Percentiles rank a stretch among this genome's conserved stretches.
These are phyloP conservation scores for Combretum micranthum DNA, from an alignment of 345 rosid species.

Conservation along the genomic window DNA sequence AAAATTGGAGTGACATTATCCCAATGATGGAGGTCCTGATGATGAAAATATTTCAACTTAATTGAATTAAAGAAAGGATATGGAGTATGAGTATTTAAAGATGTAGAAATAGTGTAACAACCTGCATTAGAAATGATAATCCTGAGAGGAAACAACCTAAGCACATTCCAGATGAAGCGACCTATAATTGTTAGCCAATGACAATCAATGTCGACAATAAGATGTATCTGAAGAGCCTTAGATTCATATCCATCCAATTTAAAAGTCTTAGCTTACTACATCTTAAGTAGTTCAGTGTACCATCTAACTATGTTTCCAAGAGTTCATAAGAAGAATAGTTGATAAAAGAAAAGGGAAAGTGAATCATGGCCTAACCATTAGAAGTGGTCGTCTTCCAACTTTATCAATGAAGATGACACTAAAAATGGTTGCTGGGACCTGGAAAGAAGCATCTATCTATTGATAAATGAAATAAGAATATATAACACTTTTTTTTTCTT, in stretches of 20 bases:
- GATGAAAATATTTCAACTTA: background rate
- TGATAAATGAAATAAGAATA: too few species aligned
- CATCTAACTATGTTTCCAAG: too few species aligned
- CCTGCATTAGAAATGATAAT: conserved; percentile 17
- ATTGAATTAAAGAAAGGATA: background rate
- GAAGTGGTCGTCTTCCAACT: conserved; percentile 24
- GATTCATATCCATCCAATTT: background rate
- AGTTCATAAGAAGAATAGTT: too few species aligned
- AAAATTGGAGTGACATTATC: conserved; percentile 8
- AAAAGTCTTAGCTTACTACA: too few species aligned
- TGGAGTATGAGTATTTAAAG: background rate
- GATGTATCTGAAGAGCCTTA: background rate
- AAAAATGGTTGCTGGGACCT: conserved; percentile 6
- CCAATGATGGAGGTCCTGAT: conserved; percentile 11
- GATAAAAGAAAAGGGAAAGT: too few species aligned
- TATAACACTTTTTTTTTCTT: too few species aligned
- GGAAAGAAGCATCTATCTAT: background rate
- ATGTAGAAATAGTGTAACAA: background rate
- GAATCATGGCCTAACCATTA: conserved; percentile 11
- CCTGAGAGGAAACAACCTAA: conserved; percentile 15
- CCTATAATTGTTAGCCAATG: background rate
- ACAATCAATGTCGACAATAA: background rate
- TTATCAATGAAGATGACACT: conserved; percentile 9
- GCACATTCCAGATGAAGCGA: conserved; percentile 13
- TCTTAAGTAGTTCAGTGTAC: too few species aligned